Conservation (phyloP, 2,329 filamentous ascomycete genomes). For the Stachybotrys chlorohalonatus region DNA sequence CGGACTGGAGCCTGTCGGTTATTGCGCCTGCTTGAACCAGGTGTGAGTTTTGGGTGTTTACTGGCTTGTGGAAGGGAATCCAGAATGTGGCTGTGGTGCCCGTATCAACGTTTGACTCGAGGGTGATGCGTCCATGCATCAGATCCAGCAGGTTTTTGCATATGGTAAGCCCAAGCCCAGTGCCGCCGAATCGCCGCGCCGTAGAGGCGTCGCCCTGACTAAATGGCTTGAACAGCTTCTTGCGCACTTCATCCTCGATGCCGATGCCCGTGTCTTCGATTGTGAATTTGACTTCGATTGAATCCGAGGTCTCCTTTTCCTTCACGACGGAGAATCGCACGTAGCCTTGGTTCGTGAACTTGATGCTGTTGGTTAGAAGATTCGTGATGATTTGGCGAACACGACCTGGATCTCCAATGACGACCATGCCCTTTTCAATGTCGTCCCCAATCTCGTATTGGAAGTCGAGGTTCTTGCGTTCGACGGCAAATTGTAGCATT, state of each 20-base stretch:
- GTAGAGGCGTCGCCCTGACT: slow-evolving; percentile 76
- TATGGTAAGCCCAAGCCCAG: slow-evolving; percentile 69
- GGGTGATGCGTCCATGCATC: slow-evolving; percentile 66
- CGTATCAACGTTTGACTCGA: slow-evolving; percentile 56
- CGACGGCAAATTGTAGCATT: slow-evolving; percentile 80
- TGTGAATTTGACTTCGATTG: slow-evolving; percentile 59
- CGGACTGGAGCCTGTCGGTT: slow-evolving; percentile 57
- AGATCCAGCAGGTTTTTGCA: slow-evolving; percentile 72
- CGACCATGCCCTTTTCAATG: slow-evolving; percentile 60
- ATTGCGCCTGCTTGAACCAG: slow-evolving; percentile 55
- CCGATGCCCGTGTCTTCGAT: slow-evolving; percentile 75
- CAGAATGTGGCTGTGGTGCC: slow-evolving; percentile 70
- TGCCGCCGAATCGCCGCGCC: slow-evolving; percentile 69
- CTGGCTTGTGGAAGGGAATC: slow-evolving; percentile 68
- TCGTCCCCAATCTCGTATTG: slow-evolving; percentile 53
- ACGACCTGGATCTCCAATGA: slow-evolving; percentile 78
- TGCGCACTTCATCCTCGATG: slow-evolving; percentile 68
- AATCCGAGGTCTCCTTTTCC: slow-evolving; percentile 54
- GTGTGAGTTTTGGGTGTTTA: slow-evolving; percentile 34
- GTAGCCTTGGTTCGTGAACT: slow-evolving; percentile 61
- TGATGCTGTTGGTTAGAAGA: slow-evolving; percentile 67
- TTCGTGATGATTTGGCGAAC: slow-evolving; percentile 79
- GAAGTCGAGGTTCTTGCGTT: slow-evolving; percentile 69
- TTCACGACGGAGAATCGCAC: slow-evolving; percentile 59
- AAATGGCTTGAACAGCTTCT: slow-evolving; percentile 69